Evolutionary conservation across 495 filamentous ascomycete species (phyloP).

Genomic region (Letharia lupina): DNA sequence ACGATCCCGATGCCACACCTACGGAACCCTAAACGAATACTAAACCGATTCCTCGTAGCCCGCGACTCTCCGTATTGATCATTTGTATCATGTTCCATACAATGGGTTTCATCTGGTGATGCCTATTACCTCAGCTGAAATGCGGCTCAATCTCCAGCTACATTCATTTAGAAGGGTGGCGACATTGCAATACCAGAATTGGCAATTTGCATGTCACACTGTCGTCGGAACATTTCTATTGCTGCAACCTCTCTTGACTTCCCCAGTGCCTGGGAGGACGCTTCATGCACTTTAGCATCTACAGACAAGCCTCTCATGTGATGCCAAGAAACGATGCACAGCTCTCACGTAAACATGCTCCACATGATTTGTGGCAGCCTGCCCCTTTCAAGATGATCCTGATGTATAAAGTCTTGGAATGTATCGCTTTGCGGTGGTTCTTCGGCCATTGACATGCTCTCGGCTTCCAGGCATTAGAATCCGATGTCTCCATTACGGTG

Average conservation of each 20-base stretch:
- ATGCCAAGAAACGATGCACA: too few relatives aligned
- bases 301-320: too few relatives aligned
- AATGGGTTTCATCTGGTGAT: not conserved
- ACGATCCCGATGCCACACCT: not conserved
- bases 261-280: too few relatives aligned
- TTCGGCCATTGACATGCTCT: too few relatives aligned
- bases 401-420: too few relatives aligned
- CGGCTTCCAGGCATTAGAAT: not conserved
- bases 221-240: not conserved
- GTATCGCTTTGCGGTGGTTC: too few relatives aligned
- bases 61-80: not conserved
- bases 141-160: not conserved
- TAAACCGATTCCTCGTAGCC: not conserved
- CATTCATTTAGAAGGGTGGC: not conserved
- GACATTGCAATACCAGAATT: not conserved
- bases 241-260: not conserved
- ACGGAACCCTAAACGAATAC: not conserved
- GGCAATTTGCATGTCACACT: not conserved
- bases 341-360: too few relatives aligned
- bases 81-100: not conserved
- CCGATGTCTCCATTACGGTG: not conserved
- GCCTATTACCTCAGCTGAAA: not conserved
- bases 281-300: too few relatives aligned
- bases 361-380: too few relatives aligned
- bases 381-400: too few relatives aligned